Evolutionary conservation across 305 asterid species (phyloP).

Genomic region (Fraxinus baroniana): DNA sequence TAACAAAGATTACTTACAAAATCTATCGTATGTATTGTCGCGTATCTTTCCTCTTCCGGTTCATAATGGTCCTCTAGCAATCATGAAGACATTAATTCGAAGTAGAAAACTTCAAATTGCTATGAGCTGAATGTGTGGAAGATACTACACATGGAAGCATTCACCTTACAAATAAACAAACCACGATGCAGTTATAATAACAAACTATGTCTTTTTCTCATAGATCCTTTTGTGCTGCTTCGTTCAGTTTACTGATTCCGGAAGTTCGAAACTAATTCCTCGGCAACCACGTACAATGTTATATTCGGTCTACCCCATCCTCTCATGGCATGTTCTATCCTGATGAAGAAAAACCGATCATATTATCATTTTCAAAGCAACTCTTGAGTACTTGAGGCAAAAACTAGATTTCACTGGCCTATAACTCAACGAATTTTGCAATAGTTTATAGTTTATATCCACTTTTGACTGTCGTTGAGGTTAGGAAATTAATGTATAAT

Average conservation of each 20-base stretch:
- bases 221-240: background rate
- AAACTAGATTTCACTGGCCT: background rate
- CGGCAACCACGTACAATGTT: background rate
- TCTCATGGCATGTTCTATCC: background rate
- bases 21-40: background rate
- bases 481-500: background rate
- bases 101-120: constrained; percentile 89
- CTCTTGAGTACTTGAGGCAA: background rate
- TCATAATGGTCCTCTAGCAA: constrained; percentile 66
- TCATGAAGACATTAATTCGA: constrained; percentile 79
- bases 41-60: background rate
- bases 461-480: background rate
- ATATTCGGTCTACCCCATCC: background rate
- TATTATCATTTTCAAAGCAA: background rate
- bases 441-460: background rate
- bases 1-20: background rate
- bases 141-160: constrained; percentile 57
- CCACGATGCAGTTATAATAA: background rate
- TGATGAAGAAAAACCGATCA: background rate
- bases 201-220: background rate
- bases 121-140: constrained; percentile 92
- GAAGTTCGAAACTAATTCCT: background rate
- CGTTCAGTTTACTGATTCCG: background rate
- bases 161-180: constrained; percentile 7
- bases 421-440: background rate